Percentiles rank a stretch among this genome's conserved stretches.
These are phyloP conservation scores for Lasiodiplodia citricola DNA, from an alignment of 2,329 filamentous ascomycete species.

Conservation along the genomic window DNA sequence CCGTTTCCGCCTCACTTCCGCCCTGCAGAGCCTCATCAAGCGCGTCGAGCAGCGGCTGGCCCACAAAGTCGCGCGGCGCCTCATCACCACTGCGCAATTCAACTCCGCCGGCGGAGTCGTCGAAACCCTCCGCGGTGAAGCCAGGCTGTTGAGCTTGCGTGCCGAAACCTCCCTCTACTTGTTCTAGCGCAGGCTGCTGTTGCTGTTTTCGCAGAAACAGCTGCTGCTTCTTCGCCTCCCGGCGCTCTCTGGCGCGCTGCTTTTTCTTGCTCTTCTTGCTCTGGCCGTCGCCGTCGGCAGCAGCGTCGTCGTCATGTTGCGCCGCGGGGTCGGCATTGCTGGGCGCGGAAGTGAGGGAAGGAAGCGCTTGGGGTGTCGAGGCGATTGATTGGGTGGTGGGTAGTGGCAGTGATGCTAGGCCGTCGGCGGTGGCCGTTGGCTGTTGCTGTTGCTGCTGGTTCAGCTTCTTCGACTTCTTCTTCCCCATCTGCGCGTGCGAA, in stretches of 20 bases:
- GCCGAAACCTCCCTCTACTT: background rate
- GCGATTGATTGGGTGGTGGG: background rate
- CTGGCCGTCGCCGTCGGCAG: background rate
- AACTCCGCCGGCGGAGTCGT: background rate
- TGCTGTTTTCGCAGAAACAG: background rate
- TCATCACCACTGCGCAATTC: background rate
- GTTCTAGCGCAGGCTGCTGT: background rate
- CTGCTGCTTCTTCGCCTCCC: background rate
- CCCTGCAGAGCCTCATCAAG: slow-evolving; percentile 5
- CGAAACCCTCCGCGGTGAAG: background rate
- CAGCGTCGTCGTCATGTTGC: background rate
- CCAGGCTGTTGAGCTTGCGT: background rate
- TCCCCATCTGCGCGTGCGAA: slow-evolving; percentile 18
- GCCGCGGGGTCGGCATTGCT: background rate
- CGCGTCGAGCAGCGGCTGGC: slow-evolving; percentile 22
- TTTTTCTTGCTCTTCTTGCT: slow-evolving; percentile 1
- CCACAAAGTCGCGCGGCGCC: slow-evolving; percentile 16
- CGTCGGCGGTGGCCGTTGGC: background rate
- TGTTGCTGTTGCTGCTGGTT: background rate
- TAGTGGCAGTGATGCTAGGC: background rate
- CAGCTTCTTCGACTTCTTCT: slow-evolving; percentile 25
- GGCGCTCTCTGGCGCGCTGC: background rate
- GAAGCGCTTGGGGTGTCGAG: background rate
- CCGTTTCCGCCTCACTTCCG: background rate
- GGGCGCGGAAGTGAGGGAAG: background rate